Percentiles rank a stretch among this genome's conserved stretches.
Evolutionary conservation across 192 early-diverging fungal species (phyloP).

Genomic region (Umbelopsis vinacea): DNA sequence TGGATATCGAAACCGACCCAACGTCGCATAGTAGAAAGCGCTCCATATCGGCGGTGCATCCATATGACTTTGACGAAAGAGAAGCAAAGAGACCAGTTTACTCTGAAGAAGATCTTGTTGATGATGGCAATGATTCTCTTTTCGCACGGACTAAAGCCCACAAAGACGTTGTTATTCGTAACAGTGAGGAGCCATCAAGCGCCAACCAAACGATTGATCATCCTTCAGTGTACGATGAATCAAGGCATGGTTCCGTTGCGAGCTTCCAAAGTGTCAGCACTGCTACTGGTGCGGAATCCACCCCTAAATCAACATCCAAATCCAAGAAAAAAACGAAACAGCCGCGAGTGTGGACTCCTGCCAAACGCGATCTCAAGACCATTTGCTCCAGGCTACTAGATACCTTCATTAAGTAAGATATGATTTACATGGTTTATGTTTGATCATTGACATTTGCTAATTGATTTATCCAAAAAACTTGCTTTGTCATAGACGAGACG

Average conservation of each 20-base stretch:
- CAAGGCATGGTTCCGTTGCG: background rate
- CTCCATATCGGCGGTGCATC: background rate
- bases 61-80: constrained; percentile 34
- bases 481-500: constrained; percentile 64
- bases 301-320: constrained; percentile 24
- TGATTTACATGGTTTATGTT: background rate
- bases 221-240: background rate
- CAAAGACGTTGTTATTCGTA: constrained; percentile 11
- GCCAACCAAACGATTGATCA: background rate
- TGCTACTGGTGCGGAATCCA: background rate
- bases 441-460: background rate
- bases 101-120: constrained; percentile 25
- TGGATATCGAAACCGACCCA: constrained; percentile 19
- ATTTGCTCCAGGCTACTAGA: constrained; percentile 66
- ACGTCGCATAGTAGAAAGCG: constrained; percentile 11
- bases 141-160: background rate
- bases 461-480: background rate
- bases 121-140: background rate
- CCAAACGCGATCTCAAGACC: constrained; percentile 58
- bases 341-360: constrained; percentile 41
- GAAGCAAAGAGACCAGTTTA: constrained; percentile 37
- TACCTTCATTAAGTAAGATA: constrained; percentile 64
- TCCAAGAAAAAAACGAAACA: constrained; percentile 33
- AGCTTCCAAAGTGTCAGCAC: constrained; percentile 4
- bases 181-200: constrained; percentile 17